Percentiles rank a stretch among this genome's conserved stretches.
phyloP scores from a whole-genome alignment of 257 asterid species.

The Paraleonurus japonicus region DNA sequence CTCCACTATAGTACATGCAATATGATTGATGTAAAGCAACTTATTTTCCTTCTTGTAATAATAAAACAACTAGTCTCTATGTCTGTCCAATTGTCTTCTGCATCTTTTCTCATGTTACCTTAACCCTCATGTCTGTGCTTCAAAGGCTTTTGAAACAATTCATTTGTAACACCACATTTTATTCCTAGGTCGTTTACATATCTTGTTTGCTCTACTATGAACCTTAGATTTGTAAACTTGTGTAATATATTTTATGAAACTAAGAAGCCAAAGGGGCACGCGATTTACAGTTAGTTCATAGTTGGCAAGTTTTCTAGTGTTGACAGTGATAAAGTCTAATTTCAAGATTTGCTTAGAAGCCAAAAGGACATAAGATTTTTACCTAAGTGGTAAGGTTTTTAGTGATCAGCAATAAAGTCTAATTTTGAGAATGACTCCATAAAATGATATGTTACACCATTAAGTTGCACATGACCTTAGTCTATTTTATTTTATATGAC shows the following conservation, averaged over 20 bases:
- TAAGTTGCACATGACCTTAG: neutral
- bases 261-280: constrained; percentile 12
- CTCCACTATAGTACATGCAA: neutral
- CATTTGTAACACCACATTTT: neutral
- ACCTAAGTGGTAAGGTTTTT: neutral
- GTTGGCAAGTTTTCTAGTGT: neutral
- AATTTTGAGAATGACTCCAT: neutral
- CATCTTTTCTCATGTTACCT: neutral
- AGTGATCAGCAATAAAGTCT: neutral
- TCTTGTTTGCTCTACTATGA: neutral
- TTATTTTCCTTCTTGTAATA: neutral
- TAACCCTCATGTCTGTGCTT: neutral
- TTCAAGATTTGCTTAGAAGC: neutral
- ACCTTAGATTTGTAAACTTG: neutral
- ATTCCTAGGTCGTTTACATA: neutral
- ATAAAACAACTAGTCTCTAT: neutral
- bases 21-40: neutral
- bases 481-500: neutral
- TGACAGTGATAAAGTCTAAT: neutral
- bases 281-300: neutral
- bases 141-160: neutral
- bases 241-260: neutral
- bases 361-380: neutral
- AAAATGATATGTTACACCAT: neutral
- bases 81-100: neutral